Percentiles rank a stretch among this genome's conserved stretches.
Evolutionary conservation across 441 rosid genomes (phyloP).

Genomic region (Syzygium malaccense): DNA sequence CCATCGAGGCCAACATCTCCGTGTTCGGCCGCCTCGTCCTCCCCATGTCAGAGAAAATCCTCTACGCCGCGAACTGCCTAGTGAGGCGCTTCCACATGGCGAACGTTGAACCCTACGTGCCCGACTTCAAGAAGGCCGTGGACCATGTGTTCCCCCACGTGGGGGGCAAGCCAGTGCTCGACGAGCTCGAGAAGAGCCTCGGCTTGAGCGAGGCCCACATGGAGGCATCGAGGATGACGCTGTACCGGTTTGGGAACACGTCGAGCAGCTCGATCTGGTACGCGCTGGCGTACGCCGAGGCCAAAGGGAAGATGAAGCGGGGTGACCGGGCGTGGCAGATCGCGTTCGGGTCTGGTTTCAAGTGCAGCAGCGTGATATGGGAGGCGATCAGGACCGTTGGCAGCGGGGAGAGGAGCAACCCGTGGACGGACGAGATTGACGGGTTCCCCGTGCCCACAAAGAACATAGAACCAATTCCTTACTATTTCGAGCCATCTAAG

Average conservation of each 20-base stretch:
- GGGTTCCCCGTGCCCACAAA: neutral
- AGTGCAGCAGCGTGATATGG: conserved; percentile 11
- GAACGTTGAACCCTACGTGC: neutral
- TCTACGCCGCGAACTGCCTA: neutral
- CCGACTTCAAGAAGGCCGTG: neutral
- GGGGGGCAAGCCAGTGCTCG: conserved; percentile 9
- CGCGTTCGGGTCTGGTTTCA: conserved; percentile 15
- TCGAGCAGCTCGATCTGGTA: conserved; percentile 12
- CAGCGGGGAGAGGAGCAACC: neutral
- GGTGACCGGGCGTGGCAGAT: conserved; percentile 15
- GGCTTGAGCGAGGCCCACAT: neutral
- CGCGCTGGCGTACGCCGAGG: conserved; percentile 4
- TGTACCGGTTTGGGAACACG: conserved; percentile 15
- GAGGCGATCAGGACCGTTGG: neutral
- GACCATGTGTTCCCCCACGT: conserved; percentile 7
- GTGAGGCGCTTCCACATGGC: neutral
- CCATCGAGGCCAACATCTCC: conserved; percentile 1
- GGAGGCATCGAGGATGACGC: conserved; percentile 13
- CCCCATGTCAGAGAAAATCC: neutral
- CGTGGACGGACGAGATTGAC: conserved; percentile 2
- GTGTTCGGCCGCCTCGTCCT: neutral
- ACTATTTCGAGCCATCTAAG: neutral
- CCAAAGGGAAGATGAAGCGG: conserved; percentile 4
- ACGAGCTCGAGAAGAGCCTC: conserved; percentile 12
- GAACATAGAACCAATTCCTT: neutral